These are phyloP conservation scores for Aspergillus fumigatiaffinis DNA, from an alignment of 2,329 filamentous ascomycete species.

Conservation along the genomic window DNA sequence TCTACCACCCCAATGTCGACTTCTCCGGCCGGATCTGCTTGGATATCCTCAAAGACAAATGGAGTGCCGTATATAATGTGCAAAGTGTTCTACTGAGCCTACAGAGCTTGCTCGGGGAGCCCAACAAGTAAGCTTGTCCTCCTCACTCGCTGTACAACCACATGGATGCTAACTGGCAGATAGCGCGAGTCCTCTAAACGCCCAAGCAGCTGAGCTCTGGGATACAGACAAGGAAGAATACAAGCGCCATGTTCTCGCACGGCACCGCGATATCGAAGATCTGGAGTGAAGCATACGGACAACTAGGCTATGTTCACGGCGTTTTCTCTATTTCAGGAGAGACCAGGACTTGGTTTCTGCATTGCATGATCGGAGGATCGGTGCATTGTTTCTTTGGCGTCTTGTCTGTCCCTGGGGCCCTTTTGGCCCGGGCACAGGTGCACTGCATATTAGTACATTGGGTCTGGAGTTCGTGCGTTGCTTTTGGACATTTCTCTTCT, in stretches of 20 bases:
- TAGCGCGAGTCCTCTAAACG: constrained; percentile 90
- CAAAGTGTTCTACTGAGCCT: constrained; percentile 88
- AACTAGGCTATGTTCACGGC: constrained; percentile 6
- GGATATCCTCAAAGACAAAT: constrained; percentile 98
- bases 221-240: constrained; percentile 83
- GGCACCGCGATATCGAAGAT: constrained; percentile 57
- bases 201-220: constrained; percentile 94
- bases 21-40: constrained; percentile 95
- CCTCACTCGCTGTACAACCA: background rate
- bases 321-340: constrained; percentile 3
- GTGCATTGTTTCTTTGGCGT: constrained; percentile 5
- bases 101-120: constrained; percentile 92
- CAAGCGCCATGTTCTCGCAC: constrained; percentile 66
- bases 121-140: constrained; percentile 75
- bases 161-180: constrained; percentile 8
- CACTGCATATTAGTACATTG: constrained; percentile 8
- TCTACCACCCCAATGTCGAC: constrained; percentile 98
- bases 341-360: constrained; percentile 7
- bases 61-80: constrained; percentile 96
- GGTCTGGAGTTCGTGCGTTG: constrained; percentile 15
- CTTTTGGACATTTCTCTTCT: background rate
- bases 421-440: background rate
- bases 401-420: background rate
- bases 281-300: constrained; percentile 27
- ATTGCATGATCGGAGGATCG: constrained; percentile 15